Percentiles rank a stretch among this genome's conserved stretches.
Evolutionary conservation across 2,329 filamentous ascomycete species (phyloP).

Genomic region (Colletotrichum magnum): DNA sequence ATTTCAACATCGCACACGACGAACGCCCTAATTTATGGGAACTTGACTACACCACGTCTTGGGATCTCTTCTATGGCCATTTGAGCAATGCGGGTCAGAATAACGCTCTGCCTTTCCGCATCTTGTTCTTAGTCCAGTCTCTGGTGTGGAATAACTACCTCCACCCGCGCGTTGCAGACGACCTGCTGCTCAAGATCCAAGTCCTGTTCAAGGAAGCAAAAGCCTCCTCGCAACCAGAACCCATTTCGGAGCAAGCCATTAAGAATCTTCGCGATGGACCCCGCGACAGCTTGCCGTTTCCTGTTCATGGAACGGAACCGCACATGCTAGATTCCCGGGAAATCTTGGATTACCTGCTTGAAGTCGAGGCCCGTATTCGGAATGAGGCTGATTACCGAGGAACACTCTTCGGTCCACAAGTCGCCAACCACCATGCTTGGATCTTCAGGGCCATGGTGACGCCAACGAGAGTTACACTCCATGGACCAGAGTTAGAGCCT

Average conservation of each 20-base stretch:
- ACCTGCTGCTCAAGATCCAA: constrained; percentile 61
- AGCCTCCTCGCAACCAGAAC: constrained; percentile 46
- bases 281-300: constrained; percentile 66
- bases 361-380: constrained; percentile 57
- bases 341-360: constrained; percentile 56
- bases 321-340: constrained; percentile 56
- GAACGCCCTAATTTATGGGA: constrained; percentile 1
- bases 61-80: constrained; percentile 42
- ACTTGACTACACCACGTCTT: constrained; percentile 42
- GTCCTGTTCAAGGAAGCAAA: constrained; percentile 45
- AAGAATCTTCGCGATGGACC: constrained; percentile 66
- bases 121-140: constrained; percentile 74
- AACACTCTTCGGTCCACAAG: constrained; percentile 41
- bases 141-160: constrained; percentile 76
- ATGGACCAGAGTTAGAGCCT: constrained; percentile 75
- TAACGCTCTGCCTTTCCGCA: constrained; percentile 62
- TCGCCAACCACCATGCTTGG: constrained; percentile 59
- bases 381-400: constrained; percentile 28
- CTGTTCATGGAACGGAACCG: constrained; percentile 63
- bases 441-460: constrained; percentile 72
- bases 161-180: constrained; percentile 64
- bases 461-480: constrained; percentile 69
- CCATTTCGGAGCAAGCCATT: constrained; percentile 68
- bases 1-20: constrained; percentile 41
- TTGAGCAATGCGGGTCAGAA: constrained; percentile 33